Conservation (phyloP, 75 land plant genomes). For the Picea glauca region DNA sequence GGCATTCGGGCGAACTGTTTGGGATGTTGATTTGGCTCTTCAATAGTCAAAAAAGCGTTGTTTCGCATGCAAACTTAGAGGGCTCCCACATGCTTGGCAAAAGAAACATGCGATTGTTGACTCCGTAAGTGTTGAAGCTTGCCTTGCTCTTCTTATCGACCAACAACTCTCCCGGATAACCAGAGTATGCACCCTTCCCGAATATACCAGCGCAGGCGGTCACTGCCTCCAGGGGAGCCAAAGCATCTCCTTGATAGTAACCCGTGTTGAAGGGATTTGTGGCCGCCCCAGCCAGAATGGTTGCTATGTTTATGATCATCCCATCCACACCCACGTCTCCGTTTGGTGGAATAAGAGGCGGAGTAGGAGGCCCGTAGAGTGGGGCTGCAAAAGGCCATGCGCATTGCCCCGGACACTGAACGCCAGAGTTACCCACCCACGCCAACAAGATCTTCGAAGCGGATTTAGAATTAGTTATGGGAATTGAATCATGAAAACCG, state of each 20-base stretch:
- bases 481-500: conserved; percentile 42
- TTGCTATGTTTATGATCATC: conserved; percentile 37
- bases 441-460: conserved; percentile 16
- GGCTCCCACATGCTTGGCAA: conserved; percentile 38
- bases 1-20: too few species aligned
- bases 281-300: conserved; percentile 25
- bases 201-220: conserved; percentile 32
- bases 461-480: background rate
- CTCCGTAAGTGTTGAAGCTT: conserved; percentile 29
- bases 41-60: background rate
- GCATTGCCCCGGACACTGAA: conserved; percentile 36
- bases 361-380: conserved; percentile 13
- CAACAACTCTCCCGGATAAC: conserved; percentile 26
- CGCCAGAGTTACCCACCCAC: conserved; percentile 38
- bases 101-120: conserved; percentile 21
- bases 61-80: background rate
- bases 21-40: too few species aligned
- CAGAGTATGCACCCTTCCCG: conserved; percentile 35
- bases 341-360: conserved; percentile 23
- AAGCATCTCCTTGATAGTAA: conserved; percentile 28
- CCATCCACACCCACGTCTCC: conserved; percentile 46
- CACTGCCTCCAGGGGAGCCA: conserved; percentile 34
- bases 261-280: conserved; percentile 25
- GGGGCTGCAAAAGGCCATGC: conserved; percentile 38
- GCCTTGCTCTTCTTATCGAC: conserved; percentile 14